Evolutionary conservation across 179 eudicot species (phyloP).

Genomic region (Silene noctiflora): DNA sequence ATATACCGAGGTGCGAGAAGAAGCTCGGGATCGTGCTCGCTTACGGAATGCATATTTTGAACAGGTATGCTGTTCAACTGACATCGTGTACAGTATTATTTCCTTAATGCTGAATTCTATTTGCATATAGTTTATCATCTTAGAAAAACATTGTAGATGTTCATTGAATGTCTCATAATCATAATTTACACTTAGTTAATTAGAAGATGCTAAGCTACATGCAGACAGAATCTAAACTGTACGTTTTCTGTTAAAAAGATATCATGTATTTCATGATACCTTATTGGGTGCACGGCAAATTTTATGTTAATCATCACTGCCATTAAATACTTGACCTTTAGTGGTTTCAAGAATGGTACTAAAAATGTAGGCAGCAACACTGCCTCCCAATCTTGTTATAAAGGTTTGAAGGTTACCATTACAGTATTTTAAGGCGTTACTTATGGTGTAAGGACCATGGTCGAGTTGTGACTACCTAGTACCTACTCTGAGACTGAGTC

Average conservation of each 20-base stretch:
- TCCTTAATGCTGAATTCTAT: neutral
- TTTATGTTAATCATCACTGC: neutral
- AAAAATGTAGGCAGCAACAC: neutral
- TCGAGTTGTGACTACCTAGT: no score
- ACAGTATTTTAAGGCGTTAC: neutral
- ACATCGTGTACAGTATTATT: neutral
- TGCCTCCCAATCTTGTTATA: neutral
- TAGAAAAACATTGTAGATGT: neutral
- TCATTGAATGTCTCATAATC: neutral
- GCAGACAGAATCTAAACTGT: neutral
- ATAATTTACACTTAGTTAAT: neutral
- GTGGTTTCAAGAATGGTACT: neutral
- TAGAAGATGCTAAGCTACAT: neutral
- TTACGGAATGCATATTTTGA: slow-evolving; percentile 83
- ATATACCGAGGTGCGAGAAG: slow-evolving; percentile 86
- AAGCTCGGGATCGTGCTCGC: slow-evolving; percentile 94
- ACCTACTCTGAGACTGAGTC: neutral
- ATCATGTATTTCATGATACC: neutral
- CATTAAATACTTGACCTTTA: neutral
- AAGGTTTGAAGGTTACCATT: neutral
- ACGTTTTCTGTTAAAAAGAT: neutral
- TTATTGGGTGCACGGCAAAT: neutral
- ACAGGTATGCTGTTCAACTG: slow-evolving; percentile 53
- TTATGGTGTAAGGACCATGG: neutral
- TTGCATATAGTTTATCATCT: neutral